Evolutionary conservation across 352 stramenopile species (phyloP).

Genomic region (Globisporangium radiosum): DNA sequence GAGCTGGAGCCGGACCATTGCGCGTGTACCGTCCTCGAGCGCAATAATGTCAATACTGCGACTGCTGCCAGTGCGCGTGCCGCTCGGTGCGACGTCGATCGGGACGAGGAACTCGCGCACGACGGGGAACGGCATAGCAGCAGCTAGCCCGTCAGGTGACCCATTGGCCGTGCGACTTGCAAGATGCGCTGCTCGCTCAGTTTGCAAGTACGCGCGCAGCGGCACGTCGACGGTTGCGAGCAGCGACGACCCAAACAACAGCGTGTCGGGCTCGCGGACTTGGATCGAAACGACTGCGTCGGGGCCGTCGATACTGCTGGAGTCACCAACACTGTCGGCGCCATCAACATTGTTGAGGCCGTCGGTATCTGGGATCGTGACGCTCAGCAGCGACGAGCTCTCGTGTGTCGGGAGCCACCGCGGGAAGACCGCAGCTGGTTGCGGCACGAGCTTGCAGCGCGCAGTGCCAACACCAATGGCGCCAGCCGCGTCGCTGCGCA

Average conservation of each 20-base stretch:
- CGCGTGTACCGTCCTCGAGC: constrained; percentile 11
- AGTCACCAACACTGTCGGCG: constrained; percentile 6
- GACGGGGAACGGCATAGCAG: constrained; percentile 9
- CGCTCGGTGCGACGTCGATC: constrained; percentile 19
- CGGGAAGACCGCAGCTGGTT: constrained; percentile 47
- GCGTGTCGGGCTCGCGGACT: constrained; percentile 59
- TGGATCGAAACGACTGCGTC: constrained; percentile 39
- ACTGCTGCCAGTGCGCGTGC: background rate
- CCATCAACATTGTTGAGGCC: background rate
- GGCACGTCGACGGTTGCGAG: constrained; percentile 42
- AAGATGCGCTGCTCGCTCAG: too few species aligned
- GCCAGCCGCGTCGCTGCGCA: constrained; percentile 20
- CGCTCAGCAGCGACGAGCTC: constrained; percentile 28
- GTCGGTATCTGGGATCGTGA: constrained; percentile 15
- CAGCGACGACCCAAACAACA: constrained; percentile 67
- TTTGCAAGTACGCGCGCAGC: constrained; percentile 35
- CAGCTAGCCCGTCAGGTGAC: too few species aligned
- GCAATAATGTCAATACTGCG: constrained; percentile 3
- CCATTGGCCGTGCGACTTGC: background rate
- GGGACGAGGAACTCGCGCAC: constrained; percentile 48
- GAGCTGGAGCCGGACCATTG: constrained; percentile 42
- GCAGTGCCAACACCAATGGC: constrained; percentile 6
- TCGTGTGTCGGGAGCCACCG: constrained; percentile 44
- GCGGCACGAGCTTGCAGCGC: constrained; percentile 33
- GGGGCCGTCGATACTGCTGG: background rate